These are phyloP conservation scores for Stropharia rugosoannulata DNA, from an alignment of 768 basidiomycete genomes.

Conservation along the genomic window DNA sequence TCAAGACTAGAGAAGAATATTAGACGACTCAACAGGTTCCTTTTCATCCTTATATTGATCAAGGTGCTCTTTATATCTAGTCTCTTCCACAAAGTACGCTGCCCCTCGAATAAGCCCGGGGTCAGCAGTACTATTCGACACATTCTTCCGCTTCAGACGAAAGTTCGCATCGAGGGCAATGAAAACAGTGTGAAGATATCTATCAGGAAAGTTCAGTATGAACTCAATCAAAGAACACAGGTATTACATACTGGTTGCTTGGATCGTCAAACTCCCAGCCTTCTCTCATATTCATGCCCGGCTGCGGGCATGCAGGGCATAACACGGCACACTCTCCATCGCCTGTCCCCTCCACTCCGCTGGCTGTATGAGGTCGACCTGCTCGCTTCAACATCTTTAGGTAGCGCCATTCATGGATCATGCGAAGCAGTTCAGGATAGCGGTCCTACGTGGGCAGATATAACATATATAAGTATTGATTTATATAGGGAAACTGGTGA, in stretches of 20 bases:
- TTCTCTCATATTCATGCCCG: neutral
- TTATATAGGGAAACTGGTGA: neutral
- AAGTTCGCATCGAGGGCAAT: neutral
- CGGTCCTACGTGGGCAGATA: neutral
- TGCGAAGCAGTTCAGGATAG: neutral
- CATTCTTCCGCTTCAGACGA: neutral
- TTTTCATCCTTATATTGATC: constrained; percentile 15
- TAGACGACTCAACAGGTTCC: constrained; percentile 17
- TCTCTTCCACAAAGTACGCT: constrained; percentile 25
- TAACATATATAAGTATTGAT: neutral
- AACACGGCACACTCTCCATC: neutral
- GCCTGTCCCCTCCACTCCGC: neutral
- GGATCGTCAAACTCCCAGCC: neutral
- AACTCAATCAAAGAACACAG: neutral
- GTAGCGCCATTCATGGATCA: neutral
- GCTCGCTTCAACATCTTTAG: neutral
- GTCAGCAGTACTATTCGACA: neutral
- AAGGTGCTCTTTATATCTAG: constrained; percentile 21
- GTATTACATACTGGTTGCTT: neutral
- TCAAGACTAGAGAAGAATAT: neutral
- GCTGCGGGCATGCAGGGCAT: neutral
- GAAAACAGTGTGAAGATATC: neutral
- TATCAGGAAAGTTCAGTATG: neutral
- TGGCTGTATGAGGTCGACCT: neutral
- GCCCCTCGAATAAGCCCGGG: neutral